Evolutionary conservation across 2,329 filamentous ascomycete species (phyloP).

Genomic region (Thielaviopsis musarum): DNA sequence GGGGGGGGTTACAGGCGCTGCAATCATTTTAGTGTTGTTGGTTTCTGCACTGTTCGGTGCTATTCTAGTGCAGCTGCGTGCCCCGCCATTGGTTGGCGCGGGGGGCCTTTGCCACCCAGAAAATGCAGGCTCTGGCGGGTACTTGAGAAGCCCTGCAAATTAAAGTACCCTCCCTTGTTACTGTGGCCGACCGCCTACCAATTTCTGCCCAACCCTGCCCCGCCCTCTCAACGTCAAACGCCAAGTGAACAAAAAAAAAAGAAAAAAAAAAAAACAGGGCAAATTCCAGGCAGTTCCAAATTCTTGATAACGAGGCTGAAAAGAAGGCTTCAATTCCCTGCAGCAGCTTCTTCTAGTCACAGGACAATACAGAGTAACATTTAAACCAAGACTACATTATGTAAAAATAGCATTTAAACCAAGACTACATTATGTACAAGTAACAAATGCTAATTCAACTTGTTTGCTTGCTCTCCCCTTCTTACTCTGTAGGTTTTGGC

Average conservation of each 20-base stretch:
- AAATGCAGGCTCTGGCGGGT: neutral
- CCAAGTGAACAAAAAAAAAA: no score
- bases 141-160: neutral
- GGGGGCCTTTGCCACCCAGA: neutral
- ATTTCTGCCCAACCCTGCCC: conserved; percentile 9
- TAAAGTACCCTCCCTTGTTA: no score
- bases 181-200: neutral
- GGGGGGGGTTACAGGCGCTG: no score
- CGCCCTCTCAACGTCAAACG: neutral
- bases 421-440: no score
- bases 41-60: neutral
- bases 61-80: neutral
- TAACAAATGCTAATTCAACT: no score
- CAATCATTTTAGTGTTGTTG: neutral
- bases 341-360: no score
- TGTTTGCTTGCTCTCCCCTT: no score
- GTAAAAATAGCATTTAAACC: no score
- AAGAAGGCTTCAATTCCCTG: neutral
- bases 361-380: no score
- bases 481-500: no score
- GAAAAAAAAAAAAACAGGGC: neutral
- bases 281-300: conserved; percentile 9
- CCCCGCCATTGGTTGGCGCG: neutral
- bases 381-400: no score
- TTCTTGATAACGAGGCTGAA: neutral